phyloP scores from a whole-genome alignment of 306 rosid species.

The Ochetophila trinervis region DNA sequence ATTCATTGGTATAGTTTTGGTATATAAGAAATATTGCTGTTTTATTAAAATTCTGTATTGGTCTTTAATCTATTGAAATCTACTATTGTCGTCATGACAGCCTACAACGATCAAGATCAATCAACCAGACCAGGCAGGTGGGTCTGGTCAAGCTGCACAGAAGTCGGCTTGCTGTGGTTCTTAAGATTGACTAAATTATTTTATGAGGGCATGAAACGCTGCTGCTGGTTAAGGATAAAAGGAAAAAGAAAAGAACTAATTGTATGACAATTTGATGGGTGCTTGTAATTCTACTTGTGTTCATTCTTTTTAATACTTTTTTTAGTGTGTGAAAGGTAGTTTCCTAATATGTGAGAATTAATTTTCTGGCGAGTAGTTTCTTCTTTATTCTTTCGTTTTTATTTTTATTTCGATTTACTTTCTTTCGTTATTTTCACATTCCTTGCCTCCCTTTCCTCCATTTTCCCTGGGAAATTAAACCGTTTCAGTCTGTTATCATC shows the following conservation, averaged over 20 bases:
- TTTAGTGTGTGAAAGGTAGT: constrained; percentile 49
- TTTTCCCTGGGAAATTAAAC: neutral
- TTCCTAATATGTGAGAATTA: constrained; percentile 32
- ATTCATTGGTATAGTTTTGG: neutral
- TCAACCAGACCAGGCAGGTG: constrained; percentile 54
- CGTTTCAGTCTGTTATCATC: neutral
- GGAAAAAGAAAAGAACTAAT: constrained; percentile 35
- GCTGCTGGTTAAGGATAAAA: constrained; percentile 19
- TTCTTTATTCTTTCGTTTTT: constrained; percentile 6
- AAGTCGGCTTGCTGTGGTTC: constrained; percentile 81
- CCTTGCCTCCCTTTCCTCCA: too few relatives aligned
- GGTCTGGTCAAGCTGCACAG: constrained; percentile 49
- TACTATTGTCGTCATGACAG: constrained; percentile 34
- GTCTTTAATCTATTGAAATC: constrained; percentile 8
- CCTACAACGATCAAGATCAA: constrained; percentile 68
- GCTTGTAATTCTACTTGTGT: constrained; percentile 41
- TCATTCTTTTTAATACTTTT: constrained; percentile 50
- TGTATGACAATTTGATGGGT: constrained; percentile 40
- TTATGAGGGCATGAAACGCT: constrained; percentile 16
- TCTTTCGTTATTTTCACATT: neutral
- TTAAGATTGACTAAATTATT: constrained; percentile 32
- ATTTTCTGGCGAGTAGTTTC: constrained; percentile 20
- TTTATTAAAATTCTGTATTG: neutral
- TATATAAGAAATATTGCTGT: neutral
- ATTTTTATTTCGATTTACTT: neutral